Evolutionary conservation across 371 early-diverging fungal species (phyloP), one percentile per base, ranked within the genome.

Genomic region (Rhizopus sp.): DNA sequence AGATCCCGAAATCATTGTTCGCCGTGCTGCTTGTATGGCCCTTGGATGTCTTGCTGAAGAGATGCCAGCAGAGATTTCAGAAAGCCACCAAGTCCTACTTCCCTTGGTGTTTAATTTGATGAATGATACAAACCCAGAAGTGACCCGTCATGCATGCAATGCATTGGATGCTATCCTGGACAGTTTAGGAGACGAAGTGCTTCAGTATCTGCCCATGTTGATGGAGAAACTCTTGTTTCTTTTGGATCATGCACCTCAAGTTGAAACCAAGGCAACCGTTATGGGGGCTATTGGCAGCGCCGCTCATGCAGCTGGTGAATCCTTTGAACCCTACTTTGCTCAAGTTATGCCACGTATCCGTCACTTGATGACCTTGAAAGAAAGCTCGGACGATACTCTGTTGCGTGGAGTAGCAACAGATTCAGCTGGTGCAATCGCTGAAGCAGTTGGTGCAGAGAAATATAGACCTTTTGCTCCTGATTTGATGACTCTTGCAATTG

Each of bases 321-420:
- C 64, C 0, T 93, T 93, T 67, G 65, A 76, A n/a, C 90, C 91
- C 10, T 96, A 92, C 78, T 95, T 94, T 73, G 76, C 60, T 10
- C 72, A 79, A 53, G 86, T 92, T 32, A 82, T 91, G 57, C 80
- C 80, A 35, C 85, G 90, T 55, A 75, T 95, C 32, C 80, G 77
- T 49, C 75, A 75, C 15, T 73, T 90, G 41, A 94, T 94, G 92
- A 66, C 85, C 4, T 64, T 92, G 50, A 78, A 73, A 33, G 75
- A 83, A 30, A 83, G 75, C 17, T 78, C 81, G 16, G 82, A 84
- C 34, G 91, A 91, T n/a, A 63, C 88, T 32, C 75, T 89, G 15
- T 73, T 94, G 40, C 92, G 95, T 48, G 92, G 93, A 41, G 88
- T 92, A 6, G 92, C 96, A 4, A 92, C 90, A 0, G 95, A 95